Percentiles rank a stretch among this genome's conserved stretches.
Conservation (phyloP, 106 monocot species). For the Phalaenopsis aphrodite region DNA sequence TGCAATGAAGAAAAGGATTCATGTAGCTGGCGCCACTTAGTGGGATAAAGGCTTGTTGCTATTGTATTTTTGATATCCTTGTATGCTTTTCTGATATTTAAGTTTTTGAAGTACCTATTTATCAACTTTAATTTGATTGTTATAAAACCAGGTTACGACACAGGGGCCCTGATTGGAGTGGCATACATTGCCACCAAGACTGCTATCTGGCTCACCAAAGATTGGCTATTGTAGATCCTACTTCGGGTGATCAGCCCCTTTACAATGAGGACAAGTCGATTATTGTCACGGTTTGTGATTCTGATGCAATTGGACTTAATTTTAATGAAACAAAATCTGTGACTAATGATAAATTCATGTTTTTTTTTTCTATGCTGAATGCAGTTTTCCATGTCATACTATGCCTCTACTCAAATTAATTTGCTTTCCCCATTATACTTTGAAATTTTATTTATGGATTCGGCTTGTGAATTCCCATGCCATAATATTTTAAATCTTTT, state of each 20-base stretch:
- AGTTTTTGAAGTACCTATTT: background rate
- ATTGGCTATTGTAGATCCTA: slow-evolving; percentile 50
- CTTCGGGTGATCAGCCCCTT: slow-evolving; percentile 56
- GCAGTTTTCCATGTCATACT: background rate
- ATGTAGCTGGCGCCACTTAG: too few relatives aligned
- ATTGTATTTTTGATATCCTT: background rate
- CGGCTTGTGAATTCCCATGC: background rate
- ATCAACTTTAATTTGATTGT: slow-evolving; percentile 2
- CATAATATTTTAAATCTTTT: background rate
- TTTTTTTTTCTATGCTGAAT: background rate
- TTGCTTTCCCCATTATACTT: background rate
- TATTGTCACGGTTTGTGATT: slow-evolving; percentile 41
- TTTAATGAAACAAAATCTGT: background rate
- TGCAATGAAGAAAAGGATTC: too few relatives aligned
- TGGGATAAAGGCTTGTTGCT: too few relatives aligned
- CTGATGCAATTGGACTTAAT: background rate
- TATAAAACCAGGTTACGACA: slow-evolving; percentile 29
- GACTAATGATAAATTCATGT: background rate
- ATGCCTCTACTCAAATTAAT: background rate
- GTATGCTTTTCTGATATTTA: background rate
- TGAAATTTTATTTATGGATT: background rate
- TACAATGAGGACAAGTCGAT: slow-evolving; percentile 49
- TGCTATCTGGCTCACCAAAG: slow-evolving; percentile 54
- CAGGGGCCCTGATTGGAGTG: slow-evolving; percentile 61
- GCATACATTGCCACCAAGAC: slow-evolving; percentile 38